Conservation (phyloP, 352 stramenopile species). For the Globisporangium carolinianum region DNA sequence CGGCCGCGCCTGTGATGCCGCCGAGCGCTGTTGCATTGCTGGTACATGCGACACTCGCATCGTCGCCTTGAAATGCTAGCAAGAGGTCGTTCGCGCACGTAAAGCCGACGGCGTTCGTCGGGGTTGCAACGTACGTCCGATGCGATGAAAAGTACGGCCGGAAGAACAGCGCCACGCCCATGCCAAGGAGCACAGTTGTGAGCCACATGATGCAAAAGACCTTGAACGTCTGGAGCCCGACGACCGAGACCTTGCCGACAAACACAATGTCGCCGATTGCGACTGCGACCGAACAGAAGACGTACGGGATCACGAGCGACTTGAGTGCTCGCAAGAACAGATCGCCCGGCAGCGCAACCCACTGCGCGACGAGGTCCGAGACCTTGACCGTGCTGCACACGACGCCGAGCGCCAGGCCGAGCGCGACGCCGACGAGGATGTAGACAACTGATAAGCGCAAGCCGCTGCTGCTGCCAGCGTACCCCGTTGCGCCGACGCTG, state of each 20-base stretch:
- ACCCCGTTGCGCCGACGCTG: neutral
- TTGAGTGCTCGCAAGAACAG: conserved; percentile 74
- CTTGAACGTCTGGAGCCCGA: conserved; percentile 59
- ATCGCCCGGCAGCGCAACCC: conserved; percentile 57
- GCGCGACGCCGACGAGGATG: conserved; percentile 42
- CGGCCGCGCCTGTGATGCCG: conserved; percentile 12
- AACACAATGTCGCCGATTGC: conserved; percentile 72
- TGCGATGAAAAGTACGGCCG: conserved; percentile 41
- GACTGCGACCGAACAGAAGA: conserved; percentile 76
- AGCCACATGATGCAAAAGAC: conserved; percentile 60
- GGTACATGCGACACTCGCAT: conserved; percentile 14
- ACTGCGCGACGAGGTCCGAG: neutral
- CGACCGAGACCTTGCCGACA: conserved; percentile 62
- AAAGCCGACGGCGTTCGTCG: conserved; percentile 33
- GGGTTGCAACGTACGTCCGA: conserved; percentile 10
- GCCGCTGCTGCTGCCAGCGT: conserved; percentile 20
- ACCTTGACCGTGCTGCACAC: neutral
- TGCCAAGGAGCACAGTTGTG: conserved; percentile 34
- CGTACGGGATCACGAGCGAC: conserved; percentile 73
- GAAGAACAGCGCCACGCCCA: conserved; percentile 53
- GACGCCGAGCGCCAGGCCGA: conserved; percentile 41
- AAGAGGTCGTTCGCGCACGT: conserved; percentile 34
- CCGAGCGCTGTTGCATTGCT: conserved; percentile 5
- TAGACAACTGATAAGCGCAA: conserved; percentile 41
- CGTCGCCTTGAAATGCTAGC: neutral